Evolutionary conservation across 1,284 basidiomycete genomes (phyloP).

Genomic region (Xerocomus amazonicus): DNA sequence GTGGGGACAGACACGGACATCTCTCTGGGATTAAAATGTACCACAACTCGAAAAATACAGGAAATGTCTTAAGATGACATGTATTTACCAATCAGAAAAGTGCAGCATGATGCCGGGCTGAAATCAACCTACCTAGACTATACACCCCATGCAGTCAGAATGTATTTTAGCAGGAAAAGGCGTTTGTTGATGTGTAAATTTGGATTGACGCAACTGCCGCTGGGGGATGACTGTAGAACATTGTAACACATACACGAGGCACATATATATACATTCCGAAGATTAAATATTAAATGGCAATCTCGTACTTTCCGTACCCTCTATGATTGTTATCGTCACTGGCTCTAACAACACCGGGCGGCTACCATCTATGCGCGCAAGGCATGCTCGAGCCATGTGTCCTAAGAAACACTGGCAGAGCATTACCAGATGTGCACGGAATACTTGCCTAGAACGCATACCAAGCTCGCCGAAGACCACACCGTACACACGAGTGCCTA

Average conservation of each 20-base stretch:
- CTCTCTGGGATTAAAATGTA: too few species aligned
- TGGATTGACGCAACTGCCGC: too few species aligned
- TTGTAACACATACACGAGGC: neutral
- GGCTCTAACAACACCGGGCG: neutral
- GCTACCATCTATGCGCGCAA: neutral
- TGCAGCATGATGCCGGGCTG: too few species aligned
- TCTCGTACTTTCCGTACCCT: neutral
- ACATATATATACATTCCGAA: neutral
- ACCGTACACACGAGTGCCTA: constrained; percentile 29
- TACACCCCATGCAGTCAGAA: too few species aligned
- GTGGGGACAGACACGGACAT: too few species aligned
- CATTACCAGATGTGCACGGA: neutral
- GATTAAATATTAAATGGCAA: neutral
- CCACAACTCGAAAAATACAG: too few species aligned
- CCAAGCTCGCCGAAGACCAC: neutral
- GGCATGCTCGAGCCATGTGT: neutral
- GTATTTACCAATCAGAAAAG: too few species aligned
- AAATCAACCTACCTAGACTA: too few species aligned
- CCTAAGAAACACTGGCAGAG: neutral
- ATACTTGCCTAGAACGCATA: neutral
- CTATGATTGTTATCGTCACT: neutral
- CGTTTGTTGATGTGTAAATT: too few species aligned
- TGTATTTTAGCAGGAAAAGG: too few species aligned
- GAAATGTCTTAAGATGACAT: too few species aligned
- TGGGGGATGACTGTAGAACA: too few species aligned